Percentiles rank a stretch among this genome's conserved stretches.
Evolutionary conservation across 805 yeast genomes (phyloP).

Genomic region (Kurtzmaniella cleridarum): DNA sequence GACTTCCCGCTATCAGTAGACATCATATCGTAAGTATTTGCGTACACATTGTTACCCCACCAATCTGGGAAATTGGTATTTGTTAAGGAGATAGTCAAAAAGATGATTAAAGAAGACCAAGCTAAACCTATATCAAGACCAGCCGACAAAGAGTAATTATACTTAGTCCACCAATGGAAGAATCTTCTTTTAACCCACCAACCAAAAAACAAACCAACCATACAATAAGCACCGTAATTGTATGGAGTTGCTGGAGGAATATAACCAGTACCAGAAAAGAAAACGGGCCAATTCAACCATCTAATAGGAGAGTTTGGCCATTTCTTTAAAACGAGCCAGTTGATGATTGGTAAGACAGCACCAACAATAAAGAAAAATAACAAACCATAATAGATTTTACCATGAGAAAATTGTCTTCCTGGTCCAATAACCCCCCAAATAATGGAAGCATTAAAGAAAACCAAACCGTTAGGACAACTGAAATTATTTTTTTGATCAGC

Average conservation of each 20-base stretch:
- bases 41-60: constrained; percentile 62
- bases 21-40: constrained; percentile 28
- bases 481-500: constrained; percentile 22
- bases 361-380: constrained; percentile 38
- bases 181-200: constrained; percentile 34
- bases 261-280: constrained; percentile 46
- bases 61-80: constrained; percentile 30
- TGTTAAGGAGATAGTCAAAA: constrained; percentile 17
- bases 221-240: constrained; percentile 54
- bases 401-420: constrained; percentile 15
- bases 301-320: constrained; percentile 33
- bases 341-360: constrained; percentile 28
- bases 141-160: constrained; percentile 41
- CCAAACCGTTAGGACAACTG: constrained; percentile 39
- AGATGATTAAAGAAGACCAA: constrained; percentile 33
- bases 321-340: constrained; percentile 35
- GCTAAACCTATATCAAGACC: constrained; percentile 43
- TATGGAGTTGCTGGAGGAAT: constrained; percentile 76
- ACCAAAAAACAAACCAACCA: constrained; percentile 30
- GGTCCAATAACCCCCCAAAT: constrained; percentile 33
- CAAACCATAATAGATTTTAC: constrained; percentile 22
- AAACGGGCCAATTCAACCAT: constrained; percentile 34
- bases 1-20: constrained; percentile 15
- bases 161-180: constrained; percentile 42
- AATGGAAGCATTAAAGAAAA: constrained; percentile 38